phyloP scores from a whole-genome alignment of 2,329 filamentous ascomycete species.

The Dactylellina sp. region DNA sequence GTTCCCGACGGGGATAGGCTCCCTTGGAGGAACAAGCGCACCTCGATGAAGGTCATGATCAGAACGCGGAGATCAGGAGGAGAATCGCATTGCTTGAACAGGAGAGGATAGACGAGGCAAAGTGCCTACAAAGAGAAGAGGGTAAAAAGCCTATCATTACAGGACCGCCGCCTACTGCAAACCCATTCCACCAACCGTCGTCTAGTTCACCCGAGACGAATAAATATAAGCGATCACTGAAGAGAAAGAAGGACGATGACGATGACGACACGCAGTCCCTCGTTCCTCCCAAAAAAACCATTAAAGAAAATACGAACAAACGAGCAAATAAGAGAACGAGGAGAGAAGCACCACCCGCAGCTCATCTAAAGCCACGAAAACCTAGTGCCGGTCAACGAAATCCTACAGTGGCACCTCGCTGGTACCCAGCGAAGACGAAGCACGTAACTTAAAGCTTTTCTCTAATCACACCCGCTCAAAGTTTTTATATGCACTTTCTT shows the following conservation, averaged over 20 bases:
- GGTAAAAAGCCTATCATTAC: background rate
- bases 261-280: background rate
- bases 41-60: background rate
- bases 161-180: background rate
- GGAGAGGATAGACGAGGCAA: slow-evolving; percentile 5
- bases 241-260: slow-evolving; percentile 5
- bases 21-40: slow-evolving; percentile 14
- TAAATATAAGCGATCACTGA: background rate
- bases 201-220: background rate
- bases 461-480: too few relatives aligned
- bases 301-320: slow-evolving; percentile 4
- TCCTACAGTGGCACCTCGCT: too few relatives aligned
- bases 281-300: background rate
- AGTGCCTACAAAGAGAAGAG: background rate
- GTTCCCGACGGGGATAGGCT: slow-evolving; percentile 48
- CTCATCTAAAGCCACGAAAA: background rate
- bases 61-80: slow-evolving; percentile 12
- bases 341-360: background rate
- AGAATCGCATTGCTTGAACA: slow-evolving; percentile 23
- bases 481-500: slow-evolving; percentile 1
- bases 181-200: slow-evolving; percentile 3
- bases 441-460: too few relatives aligned
- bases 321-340: background rate
- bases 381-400: background rate
- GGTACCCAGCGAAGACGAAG: too few relatives aligned